Evolutionary conservation across 2,329 filamentous ascomycete genomes (phyloP), one percentile per base, ranked within the genome.

Genomic region (Hawksworthiomyces lignivorus): DNA sequence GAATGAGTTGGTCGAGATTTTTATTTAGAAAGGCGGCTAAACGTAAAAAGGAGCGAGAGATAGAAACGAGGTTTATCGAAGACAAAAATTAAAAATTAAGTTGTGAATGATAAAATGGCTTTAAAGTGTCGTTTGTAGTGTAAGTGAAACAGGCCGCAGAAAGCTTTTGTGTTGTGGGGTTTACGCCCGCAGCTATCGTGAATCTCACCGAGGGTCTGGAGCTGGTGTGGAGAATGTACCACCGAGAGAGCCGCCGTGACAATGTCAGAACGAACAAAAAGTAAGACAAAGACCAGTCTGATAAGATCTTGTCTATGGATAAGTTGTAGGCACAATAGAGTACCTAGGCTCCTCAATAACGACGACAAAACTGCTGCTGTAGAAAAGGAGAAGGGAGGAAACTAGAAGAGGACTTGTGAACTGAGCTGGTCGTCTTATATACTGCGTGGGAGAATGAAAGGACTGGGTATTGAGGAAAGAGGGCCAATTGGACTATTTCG

Each of bases 321-420:
- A n/a, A n/a, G n/a, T n/a, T n/a, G n/a, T n/a, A 39, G 57, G 54
- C 49, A 59, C 54, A 46, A 45, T 35, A 43, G 52, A 37, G 55
- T 56, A 54, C 57, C 54, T 31, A 36, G 40, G 50, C 54, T 57
- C 58, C 55, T 61, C 49, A 60, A 56, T 61, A 61, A 53, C 58
- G 56, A 59, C 55, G 36, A 49, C 58, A 60, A 59, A 59, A 54
- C 50, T 53, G 52, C 50, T 33, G 43, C 44, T 20, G 45, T 32
- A 37, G 15, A 36, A 27, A 22, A 35, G n/a, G 26, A 32, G 32
- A 41, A 45, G 34, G 33, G 24, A 37, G 21, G 31, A 24, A 38
- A 35, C 15, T 31, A 18, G 19, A 37, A 24, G 17, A 15, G 14
- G 21, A 18, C 15, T 18, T 8, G 7, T 37, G 17, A 28, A 33